Conservation (phyloP, 164 flowering plant genomes). For the Stephania cephalantha region DNA sequence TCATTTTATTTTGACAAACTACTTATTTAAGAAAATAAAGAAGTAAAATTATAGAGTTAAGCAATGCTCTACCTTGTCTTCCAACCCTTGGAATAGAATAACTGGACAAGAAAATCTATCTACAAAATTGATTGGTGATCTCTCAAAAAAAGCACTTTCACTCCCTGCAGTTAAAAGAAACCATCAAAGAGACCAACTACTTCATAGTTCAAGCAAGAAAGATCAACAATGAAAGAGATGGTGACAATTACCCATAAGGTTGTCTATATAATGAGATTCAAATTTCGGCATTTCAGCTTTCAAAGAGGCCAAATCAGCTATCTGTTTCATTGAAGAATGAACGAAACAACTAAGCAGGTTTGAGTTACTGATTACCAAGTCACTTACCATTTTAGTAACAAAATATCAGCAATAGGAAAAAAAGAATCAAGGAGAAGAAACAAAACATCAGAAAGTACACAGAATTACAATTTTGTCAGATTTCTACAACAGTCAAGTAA, state of each 20-base stretch:
- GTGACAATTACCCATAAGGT: slow-evolving; percentile 66
- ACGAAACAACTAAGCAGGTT: background rate
- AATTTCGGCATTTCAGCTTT: slow-evolving; percentile 78
- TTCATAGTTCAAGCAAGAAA: background rate
- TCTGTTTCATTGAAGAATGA: slow-evolving; percentile 35
- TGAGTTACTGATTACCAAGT: background rate
- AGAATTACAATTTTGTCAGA: no score
- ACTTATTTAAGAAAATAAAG: background rate
- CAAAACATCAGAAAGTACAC: background rate
- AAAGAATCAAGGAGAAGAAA: background rate
- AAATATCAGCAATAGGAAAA: background rate
- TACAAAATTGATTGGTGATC: slow-evolving; percentile 88
- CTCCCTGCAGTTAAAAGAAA: slow-evolving; percentile 44
- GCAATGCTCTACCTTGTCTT: slow-evolving; percentile 68
- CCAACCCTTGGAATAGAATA: slow-evolving; percentile 90
- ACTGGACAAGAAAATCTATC: slow-evolving; percentile 88
- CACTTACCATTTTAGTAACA: no score
- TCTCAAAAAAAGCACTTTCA: slow-evolving; percentile 58
- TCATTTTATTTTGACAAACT: no score
- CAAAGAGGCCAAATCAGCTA: slow-evolving; percentile 67
- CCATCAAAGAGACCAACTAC: background rate
- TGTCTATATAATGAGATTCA: slow-evolving; percentile 75
- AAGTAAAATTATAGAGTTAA: background rate
- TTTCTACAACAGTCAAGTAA: no score
- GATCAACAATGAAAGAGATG: background rate